These are phyloP conservation scores for Capronia americana DNA, from an alignment of 2,329 filamentous ascomycete genomes.

Conservation along the genomic window DNA sequence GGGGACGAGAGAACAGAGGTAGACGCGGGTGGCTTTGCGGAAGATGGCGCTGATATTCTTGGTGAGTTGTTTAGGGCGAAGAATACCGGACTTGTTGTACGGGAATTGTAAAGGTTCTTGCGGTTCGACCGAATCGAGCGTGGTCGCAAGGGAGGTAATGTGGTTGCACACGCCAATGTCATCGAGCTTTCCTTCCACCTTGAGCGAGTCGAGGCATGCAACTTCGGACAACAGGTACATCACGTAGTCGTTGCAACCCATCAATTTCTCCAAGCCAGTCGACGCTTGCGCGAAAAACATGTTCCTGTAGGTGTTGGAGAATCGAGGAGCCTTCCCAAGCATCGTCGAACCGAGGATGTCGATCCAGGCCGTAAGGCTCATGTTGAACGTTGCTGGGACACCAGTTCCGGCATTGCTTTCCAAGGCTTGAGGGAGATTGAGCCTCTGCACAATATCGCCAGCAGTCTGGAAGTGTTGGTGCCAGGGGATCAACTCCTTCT, in stretches of 20 bases:
- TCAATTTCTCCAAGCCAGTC: conserved; percentile 85
- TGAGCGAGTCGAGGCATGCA: conserved; percentile 89
- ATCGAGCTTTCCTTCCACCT: conserved; percentile 77
- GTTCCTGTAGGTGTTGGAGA: conserved; percentile 93
- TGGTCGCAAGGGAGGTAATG: conserved; percentile 81
- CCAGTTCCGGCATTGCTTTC: conserved; percentile 60
- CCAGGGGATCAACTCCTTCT: conserved; percentile 88
- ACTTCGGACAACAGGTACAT: conserved; percentile 99
- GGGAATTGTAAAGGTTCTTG: conserved; percentile 66
- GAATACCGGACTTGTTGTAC: conserved; percentile 68
- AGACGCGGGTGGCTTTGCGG: conserved; percentile 90
- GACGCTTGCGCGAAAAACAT: conserved; percentile 74
- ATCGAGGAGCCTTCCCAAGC: conserved; percentile 81
- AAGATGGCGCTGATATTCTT: conserved; percentile 90
- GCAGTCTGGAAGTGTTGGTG: conserved; percentile 95
- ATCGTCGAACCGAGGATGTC: conserved; percentile 96
- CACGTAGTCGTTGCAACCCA: conserved; percentile 96
- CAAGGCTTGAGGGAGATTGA: conserved; percentile 74
- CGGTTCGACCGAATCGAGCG: conserved; percentile 40
- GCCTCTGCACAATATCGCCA: conserved; percentile 80
- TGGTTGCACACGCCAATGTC: conserved; percentile 87
- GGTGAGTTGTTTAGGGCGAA: conserved; percentile 82
- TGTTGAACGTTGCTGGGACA: conserved; percentile 81
- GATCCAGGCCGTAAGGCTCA: conserved; percentile 93
- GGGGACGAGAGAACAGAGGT: conserved; percentile 93